Base-by-base conservation (phyloP, 1,284 basidiomycete species). In the Earliella scabrosa region DNA sequence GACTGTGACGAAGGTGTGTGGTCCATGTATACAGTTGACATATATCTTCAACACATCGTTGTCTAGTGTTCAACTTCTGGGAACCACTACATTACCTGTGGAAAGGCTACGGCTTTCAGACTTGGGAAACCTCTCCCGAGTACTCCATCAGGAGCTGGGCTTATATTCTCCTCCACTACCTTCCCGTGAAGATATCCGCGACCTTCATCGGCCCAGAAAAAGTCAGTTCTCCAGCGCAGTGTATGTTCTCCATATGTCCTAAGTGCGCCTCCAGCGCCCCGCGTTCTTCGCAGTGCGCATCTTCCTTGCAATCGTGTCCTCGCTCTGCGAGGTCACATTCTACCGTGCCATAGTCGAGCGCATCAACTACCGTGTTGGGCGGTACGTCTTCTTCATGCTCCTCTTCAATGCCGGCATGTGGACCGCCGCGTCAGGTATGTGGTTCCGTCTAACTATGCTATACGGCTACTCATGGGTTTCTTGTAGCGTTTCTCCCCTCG, bases 51-150 rank as follows among this genome's bases (percentile, higher is more conserved):
- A 20, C 18, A n/a, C 62, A 11, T 9, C 36, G 21, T 16, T 27
- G 9, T 39, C 5, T 20, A 97, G 95, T 97, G 11, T 99, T 90
- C 82, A 99, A 99, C 74, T 99, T 98, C 74, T 99, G 93, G 93
- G 97, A 99, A 70, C 97, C 97, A 21, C 76, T 99, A 31, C 97
- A 98, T 73, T 95, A 95, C 73, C 78, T 96, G 50, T 83, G 87
- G 61, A 78, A 87, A 61, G 92, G 92, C 27, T 79, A 87, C 64
- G 94, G 92, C 7, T 98, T 99, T 73, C 95, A 99, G 75, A 98
- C 97, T 1, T 99, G 97, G 97, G 97, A 99, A 71, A 88, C 93
- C 7, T 93, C 95, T 10, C 95, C 97, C 6, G 75, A 85, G 54
- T 98, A 90, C 69, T 88, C 95, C 6, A 89, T 99, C 61, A 81